Base-by-base conservation (phyloP, 1,139 yeast genomes). In the Geotrichum siamense region DNA sequence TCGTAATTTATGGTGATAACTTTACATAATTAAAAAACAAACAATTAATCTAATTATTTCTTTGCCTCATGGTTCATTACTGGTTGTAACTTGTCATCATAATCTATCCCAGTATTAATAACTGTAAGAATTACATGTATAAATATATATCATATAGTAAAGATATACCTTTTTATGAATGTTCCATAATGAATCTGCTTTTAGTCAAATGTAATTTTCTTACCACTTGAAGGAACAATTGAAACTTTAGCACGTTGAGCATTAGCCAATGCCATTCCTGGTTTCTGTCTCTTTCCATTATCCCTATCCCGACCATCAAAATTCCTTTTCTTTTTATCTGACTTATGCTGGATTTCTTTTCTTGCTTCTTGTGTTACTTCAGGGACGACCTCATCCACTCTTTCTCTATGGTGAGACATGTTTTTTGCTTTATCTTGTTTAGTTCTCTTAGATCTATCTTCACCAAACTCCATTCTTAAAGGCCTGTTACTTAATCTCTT, bases 201-300 rank as follows among this genome's bases (percentile, higher is more conserved):
- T 43, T 55, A 59, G 40, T 70, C 71, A 58, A 89, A 89, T 4
- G 78, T 82, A 42, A 74, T 72, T 64, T 87, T 91, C 67, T 85
- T 89, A 62, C 97, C 98, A n/a, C 80, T 71, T 0, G 96, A 82
- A 40, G 85, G 79, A 28, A 86, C 94, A 58, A 91, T 85, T 3
- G 94, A 91, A 19, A 86, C 86, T 59, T 86, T 82, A 3, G 81
- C 95, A 66, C 98, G 77, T 65, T 78, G 95, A 1, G 97, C 96
- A 15, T 72, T 70, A 3, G 96, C 93, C 56, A 91, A 72, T 0
- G 96, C 96, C 38, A 84, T 75, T 29, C 96, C 89, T 5, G 97
- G 86, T 52, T 80, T 81, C 45, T 76, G 64, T 63, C 87, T 71
- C 55, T 71, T 70, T 47, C 67, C 65, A 22, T 59, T 38, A 28